These are phyloP conservation scores for Ballota nigra DNA, from an alignment of 257 asterid genomes.

Conservation along the genomic window DNA sequence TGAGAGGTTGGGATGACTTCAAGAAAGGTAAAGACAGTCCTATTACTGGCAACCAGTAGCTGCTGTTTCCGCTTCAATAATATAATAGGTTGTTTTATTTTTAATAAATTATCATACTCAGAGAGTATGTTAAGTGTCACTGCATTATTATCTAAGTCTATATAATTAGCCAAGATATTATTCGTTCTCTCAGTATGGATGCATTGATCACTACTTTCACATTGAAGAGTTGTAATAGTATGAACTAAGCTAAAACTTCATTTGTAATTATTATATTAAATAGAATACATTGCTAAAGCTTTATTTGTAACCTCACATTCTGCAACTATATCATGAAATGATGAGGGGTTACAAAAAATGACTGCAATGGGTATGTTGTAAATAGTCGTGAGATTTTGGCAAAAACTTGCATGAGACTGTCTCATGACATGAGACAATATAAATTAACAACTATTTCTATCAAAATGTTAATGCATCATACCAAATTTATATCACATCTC, in stretches of 20 bases:
- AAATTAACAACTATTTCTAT: too few species aligned
- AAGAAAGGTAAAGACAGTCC: conserved; percentile 76
- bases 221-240: not conserved
- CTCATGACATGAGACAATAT: too few species aligned
- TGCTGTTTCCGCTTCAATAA: not conserved
- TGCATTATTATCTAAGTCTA: not conserved
- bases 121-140: not conserved
- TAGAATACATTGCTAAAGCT: not conserved
- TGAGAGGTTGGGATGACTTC: conserved; percentile 96
- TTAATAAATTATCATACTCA: not conserved
- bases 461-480: too few species aligned
- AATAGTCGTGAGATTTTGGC: too few species aligned
- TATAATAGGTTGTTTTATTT: not conserved
- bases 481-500: too few species aligned
- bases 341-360: too few species aligned
- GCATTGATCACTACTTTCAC: not conserved
- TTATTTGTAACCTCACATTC: not conserved
- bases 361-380: too few species aligned
- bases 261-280: not conserved
- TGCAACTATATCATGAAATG: too few species aligned
- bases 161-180: not conserved
- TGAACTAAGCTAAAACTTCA: not conserved
- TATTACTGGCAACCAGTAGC: conserved; percentile 71
- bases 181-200: not conserved
- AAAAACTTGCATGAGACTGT: too few species aligned